Percentiles rank a stretch among this genome's conserved stretches.
phyloP scores from a whole-genome alignment of 148 eudicot genomes.

The Chenopodium berlandieri region DNA sequence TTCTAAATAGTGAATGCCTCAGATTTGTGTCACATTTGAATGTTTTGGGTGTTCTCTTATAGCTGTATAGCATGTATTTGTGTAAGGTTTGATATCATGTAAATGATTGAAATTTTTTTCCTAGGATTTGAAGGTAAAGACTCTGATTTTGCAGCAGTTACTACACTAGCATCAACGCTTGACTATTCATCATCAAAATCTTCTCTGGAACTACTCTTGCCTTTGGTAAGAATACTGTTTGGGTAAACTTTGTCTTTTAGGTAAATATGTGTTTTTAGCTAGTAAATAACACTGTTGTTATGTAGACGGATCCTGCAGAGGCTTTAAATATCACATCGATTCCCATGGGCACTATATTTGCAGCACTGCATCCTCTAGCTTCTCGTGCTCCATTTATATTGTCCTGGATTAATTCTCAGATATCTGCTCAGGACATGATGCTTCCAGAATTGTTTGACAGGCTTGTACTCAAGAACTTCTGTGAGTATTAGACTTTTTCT shows the following conservation, averaged over 20 bases:
- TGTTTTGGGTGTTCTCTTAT: background rate
- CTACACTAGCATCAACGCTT: conserved; percentile 63
- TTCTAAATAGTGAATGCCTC: background rate
- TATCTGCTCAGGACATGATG: conserved; percentile 55
- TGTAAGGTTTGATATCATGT: background rate
- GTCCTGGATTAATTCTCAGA: conserved; percentile 49
- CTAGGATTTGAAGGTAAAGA: conserved; percentile 44
- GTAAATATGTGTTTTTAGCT: background rate
- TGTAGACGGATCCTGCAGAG: conserved; percentile 56
- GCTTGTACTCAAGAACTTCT: conserved; percentile 53
- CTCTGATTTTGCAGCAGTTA: conserved; percentile 46
- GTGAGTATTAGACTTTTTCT: conserved; percentile 34
- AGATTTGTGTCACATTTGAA: background rate
- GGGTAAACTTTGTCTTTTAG: background rate
- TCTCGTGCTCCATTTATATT: conserved; percentile 55
- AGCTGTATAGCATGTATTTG: background rate
- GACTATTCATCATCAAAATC: conserved; percentile 70
- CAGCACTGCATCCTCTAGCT: conserved; percentile 49
- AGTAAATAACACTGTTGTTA: background rate
- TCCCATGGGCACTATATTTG: conserved; percentile 50
- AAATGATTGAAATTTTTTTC: background rate
- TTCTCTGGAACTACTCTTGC: conserved; percentile 45
- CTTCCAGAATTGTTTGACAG: conserved; percentile 49
- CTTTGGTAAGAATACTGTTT: conserved; percentile 39
- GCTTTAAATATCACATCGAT: conserved; percentile 50